phyloP scores from a whole-genome alignment of 2,329 filamentous ascomycete species.

The Gnomoniopsis sp. region DNA sequence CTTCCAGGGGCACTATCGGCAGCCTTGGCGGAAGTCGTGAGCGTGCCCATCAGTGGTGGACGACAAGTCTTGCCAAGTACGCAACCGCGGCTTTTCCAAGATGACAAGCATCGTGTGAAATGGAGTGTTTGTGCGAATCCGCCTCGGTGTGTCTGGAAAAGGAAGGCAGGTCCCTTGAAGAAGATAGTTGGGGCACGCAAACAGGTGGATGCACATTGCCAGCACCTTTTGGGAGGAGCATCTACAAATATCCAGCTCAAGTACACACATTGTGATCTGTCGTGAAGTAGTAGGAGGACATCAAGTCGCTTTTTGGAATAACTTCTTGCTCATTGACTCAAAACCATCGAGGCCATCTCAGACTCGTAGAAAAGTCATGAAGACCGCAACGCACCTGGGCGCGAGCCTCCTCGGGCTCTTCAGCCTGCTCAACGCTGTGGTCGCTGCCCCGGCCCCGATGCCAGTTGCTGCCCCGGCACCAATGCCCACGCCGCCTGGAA shows the following conservation, averaged over 20 bases:
- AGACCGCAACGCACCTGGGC: conserved; percentile 18
- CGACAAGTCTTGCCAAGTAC: neutral
- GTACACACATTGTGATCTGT: neutral
- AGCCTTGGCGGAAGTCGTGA: neutral
- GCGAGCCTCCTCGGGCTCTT: conserved; percentile 18
- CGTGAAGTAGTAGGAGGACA: neutral
- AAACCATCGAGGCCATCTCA: neutral
- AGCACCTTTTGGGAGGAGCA: neutral
- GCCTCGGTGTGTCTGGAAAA: neutral
- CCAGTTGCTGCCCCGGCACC: conserved; percentile 27
- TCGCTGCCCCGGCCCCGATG: conserved; percentile 24
- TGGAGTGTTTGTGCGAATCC: neutral
- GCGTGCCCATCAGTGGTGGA: neutral
- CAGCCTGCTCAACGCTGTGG: conserved; percentile 14
- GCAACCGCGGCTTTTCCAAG: neutral
- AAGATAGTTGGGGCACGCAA: neutral
- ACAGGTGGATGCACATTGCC: neutral
- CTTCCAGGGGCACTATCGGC: neutral
- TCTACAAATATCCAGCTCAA: neutral
- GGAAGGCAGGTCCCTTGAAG: neutral
- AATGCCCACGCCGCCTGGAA: conserved; percentile 52
- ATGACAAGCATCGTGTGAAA: neutral
- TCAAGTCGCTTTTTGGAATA: too few relatives aligned
- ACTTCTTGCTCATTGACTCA: neutral
- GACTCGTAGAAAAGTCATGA: conserved; percentile 17